phyloP scores from a whole-genome alignment of 2,329 filamentous ascomycete genomes.

The Pestalotiopsis sp. region DNA sequence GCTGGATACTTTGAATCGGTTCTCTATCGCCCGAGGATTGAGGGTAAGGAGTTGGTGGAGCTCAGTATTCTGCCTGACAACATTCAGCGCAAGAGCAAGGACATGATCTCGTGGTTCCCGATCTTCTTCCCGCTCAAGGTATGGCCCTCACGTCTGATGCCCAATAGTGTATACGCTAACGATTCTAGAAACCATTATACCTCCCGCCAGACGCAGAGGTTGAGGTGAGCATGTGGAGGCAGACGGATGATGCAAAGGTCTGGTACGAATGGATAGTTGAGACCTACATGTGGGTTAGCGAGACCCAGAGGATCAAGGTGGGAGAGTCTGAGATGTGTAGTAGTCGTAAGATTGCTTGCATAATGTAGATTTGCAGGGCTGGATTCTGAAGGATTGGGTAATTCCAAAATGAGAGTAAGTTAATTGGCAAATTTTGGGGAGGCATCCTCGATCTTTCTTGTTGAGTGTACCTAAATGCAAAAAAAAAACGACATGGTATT shows the following conservation, averaged over 20 bases:
- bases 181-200: conserved; percentile 75
- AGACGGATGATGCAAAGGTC: conserved; percentile 92
- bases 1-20: conserved; percentile 96
- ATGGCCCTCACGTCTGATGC: conserved; percentile 31
- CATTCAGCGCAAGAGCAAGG: conserved; percentile 89
- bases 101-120: conserved; percentile 99
- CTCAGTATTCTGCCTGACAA: conserved; percentile 90
- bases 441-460: not conserved
- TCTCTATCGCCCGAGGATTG: conserved; percentile 66
- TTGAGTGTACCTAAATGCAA: not conserved
- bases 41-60: conserved; percentile 65
- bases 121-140: conserved; percentile 98
- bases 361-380: conserved; percentile 57
- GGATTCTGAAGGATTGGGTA: not conserved
- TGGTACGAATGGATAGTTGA: conserved; percentile 99
- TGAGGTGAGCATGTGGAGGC: conserved; percentile 92
- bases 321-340: conserved; percentile 69
- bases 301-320: conserved; percentile 65
- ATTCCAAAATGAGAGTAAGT: not conserved
- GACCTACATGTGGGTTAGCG: conserved; percentile 69
- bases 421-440: not conserved
- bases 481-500: not conserved
- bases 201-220: conserved; percentile 84
- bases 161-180: not conserved
- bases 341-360: conserved; percentile 69